Base-by-base conservation (phyloP, 2,329 filamentous ascomycete genomes). In the Botrytis cinerea region DNA sequence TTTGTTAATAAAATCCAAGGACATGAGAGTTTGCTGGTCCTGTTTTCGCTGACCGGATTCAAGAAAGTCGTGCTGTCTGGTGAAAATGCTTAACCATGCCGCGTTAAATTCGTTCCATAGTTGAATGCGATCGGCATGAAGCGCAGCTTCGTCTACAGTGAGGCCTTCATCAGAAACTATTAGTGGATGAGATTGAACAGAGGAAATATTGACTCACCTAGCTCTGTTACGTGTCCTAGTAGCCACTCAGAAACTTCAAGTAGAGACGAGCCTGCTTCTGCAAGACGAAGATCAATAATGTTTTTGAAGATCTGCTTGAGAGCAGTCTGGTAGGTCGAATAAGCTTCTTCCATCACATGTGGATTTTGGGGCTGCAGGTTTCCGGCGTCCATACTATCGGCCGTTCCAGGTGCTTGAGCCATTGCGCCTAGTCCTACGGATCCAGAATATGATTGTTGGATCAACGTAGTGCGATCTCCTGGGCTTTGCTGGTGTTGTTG, bases 101-200 rank as follows among this genome's bases (percentile, higher is more conserved):
- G 93, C 88, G 82, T 99, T 98, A 84, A 98, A 97, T 78, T 98
- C 92, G 79, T 92, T 91, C 96, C 96, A 99, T 10, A 98, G 85
- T 80, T 91, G 91, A 77, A 97, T 88, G 72, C 94, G 91, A 78
- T 96, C 91, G 73, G 87, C 84, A 80, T 96, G 90, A 73, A 93
- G 87, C 71, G 87, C 86, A 80, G 92, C 89, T 81, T 97, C 92
- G 84, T 98, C 95, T 79, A 91, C 90, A 77, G 92, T 91, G 79
- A 98, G 89, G 74, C 94, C 94, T 97, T 83, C 78, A 82, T 82
- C 81, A 83, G 76, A 77, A 78, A 76, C 74, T 61, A 80, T 80
- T 79, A 80, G 78, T 80, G 66, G 70, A 67, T 72, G 74, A 73
- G 75, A 72, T 77, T 73, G 66, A 78, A 80, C 75, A 78, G 77